Conservation (phyloP, 2,329 filamentous ascomycete species). For the Neoascochyta sp. region DNA sequence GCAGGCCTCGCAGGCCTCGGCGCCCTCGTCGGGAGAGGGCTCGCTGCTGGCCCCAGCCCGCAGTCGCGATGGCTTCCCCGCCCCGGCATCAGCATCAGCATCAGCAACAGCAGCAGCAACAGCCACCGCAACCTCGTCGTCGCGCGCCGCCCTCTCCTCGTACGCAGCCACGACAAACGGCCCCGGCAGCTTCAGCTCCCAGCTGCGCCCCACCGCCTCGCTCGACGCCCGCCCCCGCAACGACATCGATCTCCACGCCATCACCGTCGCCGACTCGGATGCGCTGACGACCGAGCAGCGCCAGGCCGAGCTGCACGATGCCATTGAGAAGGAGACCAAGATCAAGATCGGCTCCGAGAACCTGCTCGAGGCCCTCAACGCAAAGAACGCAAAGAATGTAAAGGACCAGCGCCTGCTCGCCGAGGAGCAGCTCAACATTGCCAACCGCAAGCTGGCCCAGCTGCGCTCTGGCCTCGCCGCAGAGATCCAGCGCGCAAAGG, state of each 20-base stretch:
- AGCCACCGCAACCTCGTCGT: slow-evolving; percentile 56
- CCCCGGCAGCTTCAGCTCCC: slow-evolving; percentile 83
- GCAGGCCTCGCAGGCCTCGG: slow-evolving; percentile 38
- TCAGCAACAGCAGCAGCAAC: slow-evolving; percentile 52
- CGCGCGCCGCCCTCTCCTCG: slow-evolving; percentile 58
- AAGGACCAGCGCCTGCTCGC: slow-evolving; percentile 59
- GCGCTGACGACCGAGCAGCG: slow-evolving; percentile 63
- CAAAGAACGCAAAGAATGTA: slow-evolving; percentile 92
- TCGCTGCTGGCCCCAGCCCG: slow-evolving; percentile 44
- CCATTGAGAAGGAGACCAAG: slow-evolving; percentile 92
- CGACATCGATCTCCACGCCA: slow-evolving; percentile 52
- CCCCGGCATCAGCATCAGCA: too few species aligned
- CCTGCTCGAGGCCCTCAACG: slow-evolving; percentile 88
- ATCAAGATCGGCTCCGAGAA: slow-evolving; percentile 98
- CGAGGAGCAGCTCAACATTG: slow-evolving; percentile 85
- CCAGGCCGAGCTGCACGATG: slow-evolving; percentile 72
- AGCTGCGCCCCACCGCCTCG: slow-evolving; percentile 69
- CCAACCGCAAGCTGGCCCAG: slow-evolving; percentile 67
- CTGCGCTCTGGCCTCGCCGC: slow-evolving; percentile 57
- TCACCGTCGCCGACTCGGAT: slow-evolving; percentile 59
- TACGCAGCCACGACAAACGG: slow-evolving; percentile 63
- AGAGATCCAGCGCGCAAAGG: slow-evolving; percentile 57
- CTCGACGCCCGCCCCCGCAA: slow-evolving; percentile 59
- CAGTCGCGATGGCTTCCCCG: slow-evolving; percentile 52
- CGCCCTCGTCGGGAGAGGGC: slow-evolving; percentile 34